These are phyloP conservation scores for Colletotrichum aenigma DNA, from an alignment of 2,329 filamentous ascomycete species.

Conservation along the genomic window DNA sequence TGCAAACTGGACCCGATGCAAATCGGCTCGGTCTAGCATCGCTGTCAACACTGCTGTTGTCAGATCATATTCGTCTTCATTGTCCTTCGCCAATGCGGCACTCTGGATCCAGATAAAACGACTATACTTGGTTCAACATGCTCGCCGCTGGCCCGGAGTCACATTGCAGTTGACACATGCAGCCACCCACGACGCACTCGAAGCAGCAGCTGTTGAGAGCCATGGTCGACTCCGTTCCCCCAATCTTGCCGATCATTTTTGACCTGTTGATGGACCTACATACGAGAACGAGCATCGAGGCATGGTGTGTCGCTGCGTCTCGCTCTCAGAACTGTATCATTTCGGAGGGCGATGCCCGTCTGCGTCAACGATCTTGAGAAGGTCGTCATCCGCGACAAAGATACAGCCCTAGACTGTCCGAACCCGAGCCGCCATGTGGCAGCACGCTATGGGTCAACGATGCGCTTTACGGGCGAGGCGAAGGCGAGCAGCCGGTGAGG, in stretches of 20 bases:
- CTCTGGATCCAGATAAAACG: background rate
- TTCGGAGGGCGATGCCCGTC: background rate
- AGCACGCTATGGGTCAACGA: background rate
- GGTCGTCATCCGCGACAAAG: background rate
- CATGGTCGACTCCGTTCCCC: background rate
- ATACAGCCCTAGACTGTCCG: background rate
- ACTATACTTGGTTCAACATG: background rate
- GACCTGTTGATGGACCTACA: background rate
- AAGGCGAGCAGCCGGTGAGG: background rate
- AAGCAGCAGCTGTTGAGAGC: background rate
- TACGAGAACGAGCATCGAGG: background rate
- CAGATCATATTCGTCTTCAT: background rate
- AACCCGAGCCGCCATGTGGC: slow-evolving; percentile 1
- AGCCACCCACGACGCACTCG: slow-evolving; percentile 1
- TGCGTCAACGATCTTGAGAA: background rate
- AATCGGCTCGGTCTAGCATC: background rate
- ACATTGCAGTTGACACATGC: slow-evolving; percentile 13
- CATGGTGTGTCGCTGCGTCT: background rate
- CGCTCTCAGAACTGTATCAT: background rate
- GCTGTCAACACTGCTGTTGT: background rate
- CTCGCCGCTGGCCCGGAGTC: background rate
- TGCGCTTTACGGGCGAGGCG: background rate
- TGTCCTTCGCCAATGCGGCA: background rate
- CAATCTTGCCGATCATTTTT: too few relatives aligned
- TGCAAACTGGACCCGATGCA: background rate